phyloP scores from a whole-genome alignment of 495 filamentous ascomycete genomes.

The Daldinia childiae region DNA sequence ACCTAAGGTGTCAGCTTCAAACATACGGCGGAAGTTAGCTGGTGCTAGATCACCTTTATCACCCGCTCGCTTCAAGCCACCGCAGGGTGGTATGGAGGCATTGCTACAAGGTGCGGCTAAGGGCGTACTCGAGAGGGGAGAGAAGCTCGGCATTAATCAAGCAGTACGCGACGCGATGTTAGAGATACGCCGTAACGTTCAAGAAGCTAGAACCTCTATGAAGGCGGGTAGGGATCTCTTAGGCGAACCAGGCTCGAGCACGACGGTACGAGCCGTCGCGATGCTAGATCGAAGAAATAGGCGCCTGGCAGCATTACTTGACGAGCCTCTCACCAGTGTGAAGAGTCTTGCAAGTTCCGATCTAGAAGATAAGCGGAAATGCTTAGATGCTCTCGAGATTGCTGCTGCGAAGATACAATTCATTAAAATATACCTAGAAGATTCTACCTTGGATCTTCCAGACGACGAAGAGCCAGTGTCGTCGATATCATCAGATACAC shows the following conservation, averaged over 20 bases:
- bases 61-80: constrained; percentile 67
- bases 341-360: constrained; percentile 57
- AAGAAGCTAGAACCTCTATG: constrained; percentile 53
- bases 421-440: constrained; percentile 79
- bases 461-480: constrained; percentile 50
- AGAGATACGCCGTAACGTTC: constrained; percentile 70
- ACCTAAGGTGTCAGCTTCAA: constrained; percentile 32
- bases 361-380: constrained; percentile 49
- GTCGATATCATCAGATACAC: constrained; percentile 21
- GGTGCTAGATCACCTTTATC: constrained; percentile 62
- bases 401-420: constrained; percentile 78
- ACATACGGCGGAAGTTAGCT: constrained; percentile 38
- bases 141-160: constrained; percentile 88
- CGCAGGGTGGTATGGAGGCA: constrained; percentile 73
- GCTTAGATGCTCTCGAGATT: constrained; percentile 64
- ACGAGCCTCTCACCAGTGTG: constrained; percentile 74
- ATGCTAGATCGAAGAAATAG: constrained; percentile 75
- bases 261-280: constrained; percentile 46
- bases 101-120: constrained; percentile 88
- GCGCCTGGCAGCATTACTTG: constrained; percentile 76
- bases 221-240: constrained; percentile 45
- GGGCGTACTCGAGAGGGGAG: constrained; percentile 81
- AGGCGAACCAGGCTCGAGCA: constrained; percentile 37
- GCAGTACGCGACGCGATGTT: constrained; percentile 89
- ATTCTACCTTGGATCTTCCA: constrained; percentile 65